Evolutionary conservation across 2,329 filamentous ascomycete genomes (phyloP), one percentile per base, ranked within the genome.

Genomic region (Pseudomassariella vexata): DNA sequence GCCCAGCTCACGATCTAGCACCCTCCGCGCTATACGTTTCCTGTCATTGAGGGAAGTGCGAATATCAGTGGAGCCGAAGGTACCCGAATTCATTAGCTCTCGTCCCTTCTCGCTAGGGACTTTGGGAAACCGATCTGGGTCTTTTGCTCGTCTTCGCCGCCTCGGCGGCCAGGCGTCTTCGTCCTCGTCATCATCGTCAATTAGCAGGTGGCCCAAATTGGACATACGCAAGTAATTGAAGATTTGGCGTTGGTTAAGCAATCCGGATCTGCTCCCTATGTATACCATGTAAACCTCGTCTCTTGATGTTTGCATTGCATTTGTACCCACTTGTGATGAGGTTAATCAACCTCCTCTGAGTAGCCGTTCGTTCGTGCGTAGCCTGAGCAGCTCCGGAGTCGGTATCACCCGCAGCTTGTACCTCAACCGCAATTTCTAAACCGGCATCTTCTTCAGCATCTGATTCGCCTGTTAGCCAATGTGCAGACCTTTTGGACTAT

Each of bases 1-100:
- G 0, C 85, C 90, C 20, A 95, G 59, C 55, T 95, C 88, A 26
- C 90, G 76, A 54, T 85, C 84, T 45, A 96, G 70, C 40, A 95
- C 68, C 27, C 83, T 75, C 35, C 76, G 72, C 9, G 80, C 73
- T 12, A 94, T 56, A 41, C 76, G 73, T 53, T 79, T 76, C 52
- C 62, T 74, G 39, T 50, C 66, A 38, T 59, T 68, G 43, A 63
- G 65, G 46, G 65, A 63, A 36, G 66, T 59, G 26, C 29, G 29
- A 7, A 41, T 26, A 15, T 82, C 71, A 36, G 79, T 82, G 12
- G 68, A 67, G 20, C 90, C 90, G 59, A 95, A 96, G 3, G 66
- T 68, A 1, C 90, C 90, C 19, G 80, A 82, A 23, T 76, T 68
- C 88, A 96, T 95, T 39, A 96, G 63, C 45, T 82, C 76, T 29